Conservation (phyloP, 2,329 filamentous ascomycete genomes). For the Nannizziopsis barbatae region DNA sequence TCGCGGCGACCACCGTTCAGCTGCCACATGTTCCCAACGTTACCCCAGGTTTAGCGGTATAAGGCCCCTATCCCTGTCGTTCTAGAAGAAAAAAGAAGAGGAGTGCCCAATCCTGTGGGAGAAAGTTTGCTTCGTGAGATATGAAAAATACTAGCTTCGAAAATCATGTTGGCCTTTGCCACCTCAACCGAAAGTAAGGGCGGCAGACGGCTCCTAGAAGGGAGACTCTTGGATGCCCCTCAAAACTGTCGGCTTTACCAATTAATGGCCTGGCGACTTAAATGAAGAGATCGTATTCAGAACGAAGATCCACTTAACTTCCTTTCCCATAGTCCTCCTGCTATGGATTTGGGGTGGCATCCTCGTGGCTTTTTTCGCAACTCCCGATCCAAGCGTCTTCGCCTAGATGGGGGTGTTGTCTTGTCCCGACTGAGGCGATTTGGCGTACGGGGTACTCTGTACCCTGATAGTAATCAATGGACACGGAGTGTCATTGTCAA, state of each 20-base stretch:
- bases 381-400: conserved; percentile 2
- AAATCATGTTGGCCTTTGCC: conserved; percentile 2
- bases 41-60: conserved; percentile 8
- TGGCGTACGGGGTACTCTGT: neutral
- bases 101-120: neutral
- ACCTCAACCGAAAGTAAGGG: neutral
- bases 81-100: conserved; percentile 7
- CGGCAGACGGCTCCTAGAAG: too few relatives aligned
- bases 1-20: neutral
- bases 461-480: neutral
- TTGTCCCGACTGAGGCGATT: conserved; percentile 7
- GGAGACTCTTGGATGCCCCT: too few relatives aligned
- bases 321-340: conserved; percentile 4
- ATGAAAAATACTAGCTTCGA: neutral
- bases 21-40: conserved; percentile 1
- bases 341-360: conserved; percentile 11
- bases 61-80: conserved; percentile 7
- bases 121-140: neutral
- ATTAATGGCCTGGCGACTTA: neutral
- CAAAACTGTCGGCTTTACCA: too few relatives aligned
- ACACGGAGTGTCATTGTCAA: neutral
- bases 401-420: conserved; percentile 1
- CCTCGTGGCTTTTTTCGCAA: neutral
- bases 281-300: conserved; percentile 10
- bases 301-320: neutral